These are phyloP conservation scores for Ophiostoma perfectum DNA, from an alignment of 2,329 filamentous ascomycete genomes.

Conservation along the genomic window DNA sequence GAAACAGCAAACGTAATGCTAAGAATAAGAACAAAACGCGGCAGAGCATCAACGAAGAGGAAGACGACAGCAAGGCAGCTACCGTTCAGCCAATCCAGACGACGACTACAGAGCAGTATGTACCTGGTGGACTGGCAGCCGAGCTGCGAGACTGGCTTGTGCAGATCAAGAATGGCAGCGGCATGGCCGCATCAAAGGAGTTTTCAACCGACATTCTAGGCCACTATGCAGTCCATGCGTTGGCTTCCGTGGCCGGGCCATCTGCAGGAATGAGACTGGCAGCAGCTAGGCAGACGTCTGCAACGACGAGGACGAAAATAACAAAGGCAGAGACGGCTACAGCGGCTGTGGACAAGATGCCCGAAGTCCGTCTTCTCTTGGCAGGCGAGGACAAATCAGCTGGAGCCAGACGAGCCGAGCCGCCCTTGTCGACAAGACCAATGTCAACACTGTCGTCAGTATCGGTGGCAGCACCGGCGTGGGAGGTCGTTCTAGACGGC, in stretches of 20 bases:
- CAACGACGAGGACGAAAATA: background rate
- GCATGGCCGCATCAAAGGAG: constrained; percentile 19
- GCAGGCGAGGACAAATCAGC: constrained; percentile 27
- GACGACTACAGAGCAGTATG: constrained; percentile 28
- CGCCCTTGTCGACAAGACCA: too few species aligned
- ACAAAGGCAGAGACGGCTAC: background rate
- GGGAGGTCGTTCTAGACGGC: constrained; percentile 26
- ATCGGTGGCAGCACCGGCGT: constrained; percentile 30
- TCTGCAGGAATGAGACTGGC: background rate
- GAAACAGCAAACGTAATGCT: background rate
- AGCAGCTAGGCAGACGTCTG: background rate
- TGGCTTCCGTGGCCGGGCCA: background rate
- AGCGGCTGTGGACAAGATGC: background rate
- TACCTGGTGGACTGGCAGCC: constrained; percentile 39
- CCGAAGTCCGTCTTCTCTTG: constrained; percentile 25
- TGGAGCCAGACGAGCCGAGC: background rate
- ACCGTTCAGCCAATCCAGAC: background rate
- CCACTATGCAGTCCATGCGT: background rate
- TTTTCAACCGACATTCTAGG: background rate
- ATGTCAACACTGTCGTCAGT: constrained; percentile 24
- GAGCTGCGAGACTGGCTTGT: constrained; percentile 43
- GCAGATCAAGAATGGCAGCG: constrained; percentile 36
- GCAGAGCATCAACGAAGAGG: background rate
- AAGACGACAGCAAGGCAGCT: background rate
- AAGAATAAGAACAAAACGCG: background rate